These are phyloP conservation scores for Pseudisothecium myosuroides DNA, from an alignment of 225 moss, liverwort and hornwort species.

Conservation along the genomic window DNA sequence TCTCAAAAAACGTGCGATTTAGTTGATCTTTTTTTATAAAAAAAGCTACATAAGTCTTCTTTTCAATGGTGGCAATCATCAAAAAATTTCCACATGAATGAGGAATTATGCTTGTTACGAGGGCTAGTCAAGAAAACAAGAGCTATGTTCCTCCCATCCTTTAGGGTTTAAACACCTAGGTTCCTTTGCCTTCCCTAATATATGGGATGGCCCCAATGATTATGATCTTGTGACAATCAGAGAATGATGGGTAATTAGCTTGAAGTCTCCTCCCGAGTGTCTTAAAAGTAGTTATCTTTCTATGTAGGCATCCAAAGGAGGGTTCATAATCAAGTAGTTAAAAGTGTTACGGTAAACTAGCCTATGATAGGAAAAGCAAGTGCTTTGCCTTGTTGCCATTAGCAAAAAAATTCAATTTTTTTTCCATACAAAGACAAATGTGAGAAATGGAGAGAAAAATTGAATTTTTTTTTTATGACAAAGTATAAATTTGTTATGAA, in stretches of 20 bases:
- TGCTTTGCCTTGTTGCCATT: too few species aligned
- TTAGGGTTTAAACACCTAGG: not conserved
- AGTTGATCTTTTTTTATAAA: not conserved
- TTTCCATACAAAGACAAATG: too few species aligned
- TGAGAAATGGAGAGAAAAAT: too few species aligned
- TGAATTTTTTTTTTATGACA: too few species aligned
- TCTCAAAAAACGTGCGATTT: not conserved
- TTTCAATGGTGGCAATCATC: not conserved
- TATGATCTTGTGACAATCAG: accelerated
- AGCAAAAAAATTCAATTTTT: too few species aligned
- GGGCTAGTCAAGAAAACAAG: not conserved
- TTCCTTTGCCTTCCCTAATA: too few species aligned
- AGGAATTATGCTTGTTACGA: not conserved
- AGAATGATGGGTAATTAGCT: not conserved
- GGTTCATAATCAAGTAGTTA: accelerated
- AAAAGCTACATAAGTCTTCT: not conserved
- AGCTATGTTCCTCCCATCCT: not conserved
- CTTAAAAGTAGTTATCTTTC: accelerated
- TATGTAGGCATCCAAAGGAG: too few species aligned
- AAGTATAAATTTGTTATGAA: too few species aligned
- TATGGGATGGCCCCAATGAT: accelerated
- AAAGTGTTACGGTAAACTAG: too few species aligned
- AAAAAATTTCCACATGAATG: not conserved
- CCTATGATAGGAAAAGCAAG: too few species aligned
- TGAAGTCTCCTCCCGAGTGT: accelerated